Conservation (phyloP, 768 basidiomycete genomes). For the Tulasnella calospora region DNA sequence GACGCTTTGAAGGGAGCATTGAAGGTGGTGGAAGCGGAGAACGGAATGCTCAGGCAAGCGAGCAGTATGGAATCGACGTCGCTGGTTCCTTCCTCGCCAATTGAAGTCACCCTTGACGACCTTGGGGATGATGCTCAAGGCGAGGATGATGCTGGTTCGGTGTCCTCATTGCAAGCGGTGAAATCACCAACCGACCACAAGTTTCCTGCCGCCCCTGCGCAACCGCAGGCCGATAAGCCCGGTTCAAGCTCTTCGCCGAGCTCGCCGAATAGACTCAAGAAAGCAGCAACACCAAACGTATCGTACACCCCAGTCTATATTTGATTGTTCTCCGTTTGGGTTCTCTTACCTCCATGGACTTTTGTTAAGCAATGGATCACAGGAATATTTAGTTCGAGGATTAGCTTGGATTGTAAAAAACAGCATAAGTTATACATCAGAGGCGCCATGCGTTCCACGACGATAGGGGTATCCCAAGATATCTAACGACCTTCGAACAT, state of each 20-base stretch:
- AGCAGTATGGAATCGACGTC: not conserved
- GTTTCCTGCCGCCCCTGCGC: not conserved
- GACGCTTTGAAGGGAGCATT: slow-evolving; percentile 64
- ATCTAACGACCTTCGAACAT: slow-evolving; percentile 63
- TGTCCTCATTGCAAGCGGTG: not conserved
- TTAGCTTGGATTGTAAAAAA: not conserved
- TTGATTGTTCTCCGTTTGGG: not conserved
- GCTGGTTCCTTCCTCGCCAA: not conserved
- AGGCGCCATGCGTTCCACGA: not conserved
- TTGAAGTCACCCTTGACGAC: not conserved
- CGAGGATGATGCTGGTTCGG: slow-evolving; percentile 21
- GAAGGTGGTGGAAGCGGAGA: slow-evolving; percentile 61
- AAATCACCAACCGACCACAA: not conserved
- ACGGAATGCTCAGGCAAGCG: slow-evolving; percentile 32
- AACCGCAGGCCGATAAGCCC: not conserved
- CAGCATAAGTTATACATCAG: not conserved
- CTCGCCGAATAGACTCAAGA: not conserved
- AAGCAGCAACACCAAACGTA: not conserved
- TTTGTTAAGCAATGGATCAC: not conserved
- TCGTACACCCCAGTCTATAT: not conserved
- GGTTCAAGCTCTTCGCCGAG: not conserved
- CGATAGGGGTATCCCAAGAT: not conserved
- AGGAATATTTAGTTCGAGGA: not conserved
- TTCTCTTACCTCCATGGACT: not conserved
- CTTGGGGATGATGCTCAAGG: not conserved